phyloP scores from a whole-genome alignment of 768 basidiomycete genomes.

The Mycena kentingensis region DNA sequence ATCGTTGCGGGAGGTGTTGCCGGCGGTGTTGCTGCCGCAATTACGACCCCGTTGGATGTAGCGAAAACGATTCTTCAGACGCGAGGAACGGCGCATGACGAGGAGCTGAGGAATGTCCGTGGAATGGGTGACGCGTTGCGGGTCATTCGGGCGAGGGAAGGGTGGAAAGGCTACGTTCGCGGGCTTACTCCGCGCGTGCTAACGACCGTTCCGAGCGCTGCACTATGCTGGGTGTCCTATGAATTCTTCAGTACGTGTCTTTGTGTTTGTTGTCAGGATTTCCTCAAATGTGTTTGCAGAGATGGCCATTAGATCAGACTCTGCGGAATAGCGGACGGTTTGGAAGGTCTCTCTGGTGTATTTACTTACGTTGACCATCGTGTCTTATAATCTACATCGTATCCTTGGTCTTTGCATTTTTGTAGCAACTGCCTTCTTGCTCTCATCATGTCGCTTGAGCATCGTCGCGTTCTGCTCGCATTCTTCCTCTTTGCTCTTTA shows the following conservation, averaged over 20 bases:
- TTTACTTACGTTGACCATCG: constrained; percentile 2
- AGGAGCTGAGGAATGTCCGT: constrained; percentile 77
- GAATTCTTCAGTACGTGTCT: constrained; percentile 92
- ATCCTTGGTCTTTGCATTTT: constrained; percentile 3
- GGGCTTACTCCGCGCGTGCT: constrained; percentile 90
- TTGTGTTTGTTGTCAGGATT: neutral
- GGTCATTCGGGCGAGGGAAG: constrained; percentile 87
- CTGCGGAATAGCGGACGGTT: constrained; percentile 22
- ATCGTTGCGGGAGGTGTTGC: constrained; percentile 90
- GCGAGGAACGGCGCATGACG: constrained; percentile 83
- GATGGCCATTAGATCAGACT: constrained; percentile 62
- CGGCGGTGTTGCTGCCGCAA: constrained; percentile 91
- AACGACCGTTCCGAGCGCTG: constrained; percentile 96
- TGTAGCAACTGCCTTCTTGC: constrained; percentile 3
- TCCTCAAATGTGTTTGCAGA: constrained; percentile 40
- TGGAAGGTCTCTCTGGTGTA: constrained; percentile 2
- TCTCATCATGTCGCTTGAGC: constrained; percentile 12
- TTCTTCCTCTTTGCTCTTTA: constrained; percentile 16
- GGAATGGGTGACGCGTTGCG: constrained; percentile 88
- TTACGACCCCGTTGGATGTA: constrained; percentile 96
- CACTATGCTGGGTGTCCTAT: constrained; percentile 96
- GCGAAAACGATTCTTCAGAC: constrained; percentile 98
- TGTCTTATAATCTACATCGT: constrained; percentile 13
- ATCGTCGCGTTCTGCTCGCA: constrained; percentile 9
- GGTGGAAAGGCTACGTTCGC: constrained; percentile 79